These are phyloP conservation scores for Myxozyma mucilagina DNA, from an alignment of 805 yeast genomes.

Conservation along the genomic window DNA sequence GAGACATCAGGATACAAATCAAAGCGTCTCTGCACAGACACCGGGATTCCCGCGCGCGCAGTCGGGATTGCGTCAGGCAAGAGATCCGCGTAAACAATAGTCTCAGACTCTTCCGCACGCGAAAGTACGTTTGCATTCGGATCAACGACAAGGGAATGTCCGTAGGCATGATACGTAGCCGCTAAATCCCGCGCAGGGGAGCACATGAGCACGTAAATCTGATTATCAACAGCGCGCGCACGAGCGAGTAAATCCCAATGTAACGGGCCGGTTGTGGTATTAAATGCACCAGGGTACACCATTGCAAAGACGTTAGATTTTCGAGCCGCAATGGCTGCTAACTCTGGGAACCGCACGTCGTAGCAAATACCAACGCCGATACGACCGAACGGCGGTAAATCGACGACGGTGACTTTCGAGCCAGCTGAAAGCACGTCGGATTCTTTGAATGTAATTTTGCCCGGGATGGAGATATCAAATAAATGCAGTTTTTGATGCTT, in stretches of 20 bases:
- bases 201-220: conserved; percentile 82
- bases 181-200: conserved; percentile 94
- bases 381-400: conserved; percentile 61
- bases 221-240: conserved; percentile 87
- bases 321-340: conserved; percentile 64
- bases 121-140: conserved; percentile 85
- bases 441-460: conserved; percentile 86
- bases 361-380: conserved; percentile 84
- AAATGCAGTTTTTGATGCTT: conserved; percentile 89
- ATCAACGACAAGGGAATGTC: conserved; percentile 81
- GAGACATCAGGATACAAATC: conserved; percentile 58
- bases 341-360: conserved; percentile 85
- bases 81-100: conserved; percentile 69
- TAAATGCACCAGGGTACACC: conserved; percentile 90
- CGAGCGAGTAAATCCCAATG: conserved; percentile 84
- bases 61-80: conserved; percentile 59
- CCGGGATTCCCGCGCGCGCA: conserved; percentile 68
- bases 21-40: conserved; percentile 67
- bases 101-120: conserved; percentile 80
- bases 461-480: conserved; percentile 90
- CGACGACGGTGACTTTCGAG: conserved; percentile 73
- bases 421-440: conserved; percentile 76
- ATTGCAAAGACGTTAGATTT: conserved; percentile 72
- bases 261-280: conserved; percentile 83
- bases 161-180: conserved; percentile 79